Evolutionary conservation across 1,284 basidiomycete species (phyloP).

Genomic region (Chalciporus sp.): DNA sequence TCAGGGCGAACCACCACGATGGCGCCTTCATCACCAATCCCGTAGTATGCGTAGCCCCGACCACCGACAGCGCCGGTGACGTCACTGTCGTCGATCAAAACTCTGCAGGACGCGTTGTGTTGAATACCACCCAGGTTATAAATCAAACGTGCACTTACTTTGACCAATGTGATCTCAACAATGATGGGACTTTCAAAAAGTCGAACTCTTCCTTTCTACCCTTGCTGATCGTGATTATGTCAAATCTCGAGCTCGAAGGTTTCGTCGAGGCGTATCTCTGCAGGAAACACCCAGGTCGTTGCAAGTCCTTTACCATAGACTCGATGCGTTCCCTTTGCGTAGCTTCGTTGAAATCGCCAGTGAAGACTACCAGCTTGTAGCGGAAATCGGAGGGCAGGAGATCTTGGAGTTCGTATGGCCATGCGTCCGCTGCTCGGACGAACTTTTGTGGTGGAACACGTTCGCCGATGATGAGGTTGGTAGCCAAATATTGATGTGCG

Average conservation of each 20-base stretch:
- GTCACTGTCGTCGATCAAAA: constrained; percentile 37
- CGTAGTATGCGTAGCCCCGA: constrained; percentile 48
- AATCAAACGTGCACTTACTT: constrained; percentile 43
- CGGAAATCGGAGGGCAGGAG: constrained; percentile 66
- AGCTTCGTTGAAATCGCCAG: constrained; percentile 51
- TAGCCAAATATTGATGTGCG: constrained; percentile 47
- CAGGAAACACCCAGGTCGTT: constrained; percentile 41
- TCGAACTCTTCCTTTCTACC: constrained; percentile 48
- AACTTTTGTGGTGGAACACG: constrained; percentile 62
- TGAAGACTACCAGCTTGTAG: constrained; percentile 75
- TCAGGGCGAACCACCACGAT: constrained; percentile 60
- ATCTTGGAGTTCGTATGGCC: constrained; percentile 70
- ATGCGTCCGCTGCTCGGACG: constrained; percentile 63
- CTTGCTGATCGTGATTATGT: constrained; percentile 54
- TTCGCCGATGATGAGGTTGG: constrained; percentile 52
- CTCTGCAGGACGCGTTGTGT: constrained; percentile 7
- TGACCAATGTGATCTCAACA: constrained; percentile 65
- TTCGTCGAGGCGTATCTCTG: constrained; percentile 35
- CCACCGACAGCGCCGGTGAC: constrained; percentile 39
- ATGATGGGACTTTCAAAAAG: constrained; percentile 49
- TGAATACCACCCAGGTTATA: neutral
- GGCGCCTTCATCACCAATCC: constrained; percentile 46
- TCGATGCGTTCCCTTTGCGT: constrained; percentile 41
- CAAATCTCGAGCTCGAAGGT: constrained; percentile 47
- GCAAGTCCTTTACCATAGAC: constrained; percentile 47